Evolutionary conservation across 169 alveolate genomes (phyloP).

Genomic region (Haemoproteus tartakovskyi): DNA sequence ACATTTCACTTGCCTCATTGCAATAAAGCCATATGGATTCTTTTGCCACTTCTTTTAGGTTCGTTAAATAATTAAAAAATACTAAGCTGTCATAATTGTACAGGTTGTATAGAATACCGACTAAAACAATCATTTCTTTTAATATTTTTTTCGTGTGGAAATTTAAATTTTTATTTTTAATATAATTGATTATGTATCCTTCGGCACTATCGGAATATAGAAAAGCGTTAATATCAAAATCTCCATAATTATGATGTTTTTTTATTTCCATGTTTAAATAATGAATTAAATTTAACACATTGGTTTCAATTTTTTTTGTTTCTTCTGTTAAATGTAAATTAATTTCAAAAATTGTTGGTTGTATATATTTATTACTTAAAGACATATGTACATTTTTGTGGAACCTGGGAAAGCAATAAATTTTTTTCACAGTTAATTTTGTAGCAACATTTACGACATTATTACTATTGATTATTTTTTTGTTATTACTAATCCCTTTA

Average conservation of each 20-base stretch:
- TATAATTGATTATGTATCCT: conserved; percentile 25
- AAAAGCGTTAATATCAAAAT: conserved; percentile 41
- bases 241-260: conserved; percentile 24
- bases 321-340: conserved; percentile 13
- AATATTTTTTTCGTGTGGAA: conserved; percentile 43
- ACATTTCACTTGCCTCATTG: conserved; percentile 57
- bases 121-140: conserved; percentile 44
- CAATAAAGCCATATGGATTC: conserved; percentile 65
- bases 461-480: conserved; percentile 25
- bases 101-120: conserved; percentile 18
- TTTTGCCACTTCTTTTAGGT: conserved; percentile 57
- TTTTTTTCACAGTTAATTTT: conserved; percentile 30
- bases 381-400: conserved; percentile 57
- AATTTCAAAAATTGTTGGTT: conserved; percentile 57
- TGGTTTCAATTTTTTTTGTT: conserved; percentile 20
- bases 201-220: conserved; percentile 52
- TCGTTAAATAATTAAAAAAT: conserved; percentile 40
- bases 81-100: conserved; percentile 31
- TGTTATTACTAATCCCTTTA: conserved; percentile 54
- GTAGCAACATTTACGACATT: conserved; percentile 14
- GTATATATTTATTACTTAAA: conserved; percentile 45
- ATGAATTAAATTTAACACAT: conserved; percentile 19
- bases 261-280: conserved; percentile 47
- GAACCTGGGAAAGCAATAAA: conserved; percentile 53
- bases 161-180: conserved; percentile 26